Conservation (phyloP, 495 filamentous ascomycete genomes). For the Penicillium taxi region DNA sequence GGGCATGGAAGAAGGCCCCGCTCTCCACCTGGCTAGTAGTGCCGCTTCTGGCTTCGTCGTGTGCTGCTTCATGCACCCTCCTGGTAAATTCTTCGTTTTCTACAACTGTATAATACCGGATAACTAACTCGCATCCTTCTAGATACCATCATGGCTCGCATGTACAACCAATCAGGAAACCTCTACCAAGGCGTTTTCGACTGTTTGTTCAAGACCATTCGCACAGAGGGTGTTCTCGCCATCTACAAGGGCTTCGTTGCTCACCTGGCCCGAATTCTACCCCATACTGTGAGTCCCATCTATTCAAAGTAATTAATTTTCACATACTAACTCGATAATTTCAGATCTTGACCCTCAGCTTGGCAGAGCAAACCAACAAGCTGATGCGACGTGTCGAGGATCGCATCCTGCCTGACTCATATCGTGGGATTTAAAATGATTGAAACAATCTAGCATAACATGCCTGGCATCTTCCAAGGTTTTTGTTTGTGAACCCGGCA, state of each 20-base stretch:
- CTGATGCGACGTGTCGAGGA: slow-evolving; percentile 70
- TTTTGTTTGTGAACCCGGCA: slow-evolving; percentile 4
- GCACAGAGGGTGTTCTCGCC: slow-evolving; percentile 82
- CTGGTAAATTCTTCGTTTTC: slow-evolving; percentile 47
- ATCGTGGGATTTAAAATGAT: slow-evolving; percentile 41
- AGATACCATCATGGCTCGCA: slow-evolving; percentile 97
- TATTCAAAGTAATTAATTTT: background rate
- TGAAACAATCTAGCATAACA: background rate
- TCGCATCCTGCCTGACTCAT: slow-evolving; percentile 46
- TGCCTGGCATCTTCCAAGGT: slow-evolving; percentile 2
- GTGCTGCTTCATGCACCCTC: slow-evolving; percentile 96
- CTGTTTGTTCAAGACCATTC: slow-evolving; percentile 82
- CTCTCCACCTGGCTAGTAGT: slow-evolving; percentile 80
- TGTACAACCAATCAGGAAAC: slow-evolving; percentile 99
- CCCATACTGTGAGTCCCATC: slow-evolving; percentile 62
- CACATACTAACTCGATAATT: slow-evolving; percentile 9
- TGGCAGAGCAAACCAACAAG: slow-evolving; percentile 98
- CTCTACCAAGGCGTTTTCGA: slow-evolving; percentile 89
- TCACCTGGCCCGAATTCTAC: slow-evolving; percentile 86
- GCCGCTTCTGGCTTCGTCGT: slow-evolving; percentile 92
- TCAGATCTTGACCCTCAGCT: slow-evolving; percentile 76
- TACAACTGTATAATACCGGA: no score
- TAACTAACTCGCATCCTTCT: slow-evolving; percentile 12
- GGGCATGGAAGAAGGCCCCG: slow-evolving; percentile 85
- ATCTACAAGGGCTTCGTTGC: slow-evolving; percentile 99